A percentile compares a stretch with the other conserved stretches of the same genome.
Conservation (phyloP, 2,329 filamentous ascomycete genomes). For the Botryotinia narcissicola region DNA sequence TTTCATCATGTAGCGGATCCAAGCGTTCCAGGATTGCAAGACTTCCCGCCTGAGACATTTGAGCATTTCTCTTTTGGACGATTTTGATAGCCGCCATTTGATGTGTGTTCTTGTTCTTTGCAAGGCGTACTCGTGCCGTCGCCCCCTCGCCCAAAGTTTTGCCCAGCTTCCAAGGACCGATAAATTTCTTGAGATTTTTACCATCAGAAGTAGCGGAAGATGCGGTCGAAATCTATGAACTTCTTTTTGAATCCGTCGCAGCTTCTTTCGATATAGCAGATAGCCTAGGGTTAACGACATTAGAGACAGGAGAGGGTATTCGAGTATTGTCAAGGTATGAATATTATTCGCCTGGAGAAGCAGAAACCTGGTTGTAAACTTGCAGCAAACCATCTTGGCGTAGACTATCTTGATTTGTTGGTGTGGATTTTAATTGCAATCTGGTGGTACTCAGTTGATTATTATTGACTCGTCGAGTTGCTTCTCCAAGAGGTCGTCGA, state of each 20-base stretch:
- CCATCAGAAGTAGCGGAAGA: conserved; percentile 40
- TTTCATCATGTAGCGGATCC: conserved; percentile 56
- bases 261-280: conserved; percentile 39
- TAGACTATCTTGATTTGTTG: conserved; percentile 34
- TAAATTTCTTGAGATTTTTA: conserved; percentile 60
- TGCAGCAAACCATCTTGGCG: conserved; percentile 28
- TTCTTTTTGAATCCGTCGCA: conserved; percentile 39
- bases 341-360: conserved; percentile 22
- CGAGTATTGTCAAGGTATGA: conserved; percentile 22
- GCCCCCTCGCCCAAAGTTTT: conserved; percentile 86
- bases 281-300: conserved; percentile 37
- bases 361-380: conserved; percentile 20
- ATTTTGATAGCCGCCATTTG: conserved; percentile 93
- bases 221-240: conserved; percentile 42
- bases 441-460: conserved; percentile 22
- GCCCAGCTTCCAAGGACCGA: conserved; percentile 92
- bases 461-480: conserved; percentile 38
- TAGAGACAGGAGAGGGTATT: conserved; percentile 35
- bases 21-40: conserved; percentile 78
- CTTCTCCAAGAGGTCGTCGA: conserved; percentile 37
- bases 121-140: conserved; percentile 82
- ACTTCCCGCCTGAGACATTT: conserved; percentile 80
- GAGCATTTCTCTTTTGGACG: conserved; percentile 77
- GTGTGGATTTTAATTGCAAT: conserved; percentile 24
- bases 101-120: conserved; percentile 73